Conservation (phyloP, 768 basidiomycete genomes). For the Leccinum barrowsii region DNA sequence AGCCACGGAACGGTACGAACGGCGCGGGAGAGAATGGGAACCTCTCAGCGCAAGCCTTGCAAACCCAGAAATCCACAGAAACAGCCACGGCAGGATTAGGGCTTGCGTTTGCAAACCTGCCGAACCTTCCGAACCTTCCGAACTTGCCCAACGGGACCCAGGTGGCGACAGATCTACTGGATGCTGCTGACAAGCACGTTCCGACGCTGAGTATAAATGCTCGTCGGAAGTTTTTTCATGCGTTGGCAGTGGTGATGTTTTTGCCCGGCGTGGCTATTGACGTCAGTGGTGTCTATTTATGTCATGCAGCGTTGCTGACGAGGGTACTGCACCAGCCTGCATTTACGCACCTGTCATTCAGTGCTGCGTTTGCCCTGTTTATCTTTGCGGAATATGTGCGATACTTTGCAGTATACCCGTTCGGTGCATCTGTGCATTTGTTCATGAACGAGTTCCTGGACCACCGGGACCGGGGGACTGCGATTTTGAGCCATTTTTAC, state of each 20-base stretch:
- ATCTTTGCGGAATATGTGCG: slow-evolving; percentile 96
- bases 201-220: slow-evolving; percentile 89
- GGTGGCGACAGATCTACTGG: slow-evolving; percentile 60
- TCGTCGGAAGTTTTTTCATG: slow-evolving; percentile 95
- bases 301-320: slow-evolving; percentile 13
- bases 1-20: slow-evolving; percentile 41
- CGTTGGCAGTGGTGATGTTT: slow-evolving; percentile 93
- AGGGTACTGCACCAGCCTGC: slow-evolving; percentile 63
- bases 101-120: slow-evolving; percentile 41
- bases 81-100: slow-evolving; percentile 27
- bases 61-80: slow-evolving; percentile 20
- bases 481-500: slow-evolving; percentile 97
- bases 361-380: slow-evolving; percentile 91
- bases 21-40: slow-evolving; percentile 35
- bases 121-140: slow-evolving; percentile 43
- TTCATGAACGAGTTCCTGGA: slow-evolving; percentile 99
- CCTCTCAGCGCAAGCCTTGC: slow-evolving; percentile 26
- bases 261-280: slow-evolving; percentile 90
- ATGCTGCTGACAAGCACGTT: slow-evolving; percentile 87
- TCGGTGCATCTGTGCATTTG: slow-evolving; percentile 87
- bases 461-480: slow-evolving; percentile 90
- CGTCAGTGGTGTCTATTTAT: slow-evolving; percentile 48
- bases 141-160: slow-evolving; percentile 55
- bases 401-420: slow-evolving; percentile 97
- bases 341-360: slow-evolving; percentile 93